phyloP scores from a whole-genome alignment of 2,329 filamentous ascomycete genomes.

The Coleophoma eucalyptorum region DNA sequence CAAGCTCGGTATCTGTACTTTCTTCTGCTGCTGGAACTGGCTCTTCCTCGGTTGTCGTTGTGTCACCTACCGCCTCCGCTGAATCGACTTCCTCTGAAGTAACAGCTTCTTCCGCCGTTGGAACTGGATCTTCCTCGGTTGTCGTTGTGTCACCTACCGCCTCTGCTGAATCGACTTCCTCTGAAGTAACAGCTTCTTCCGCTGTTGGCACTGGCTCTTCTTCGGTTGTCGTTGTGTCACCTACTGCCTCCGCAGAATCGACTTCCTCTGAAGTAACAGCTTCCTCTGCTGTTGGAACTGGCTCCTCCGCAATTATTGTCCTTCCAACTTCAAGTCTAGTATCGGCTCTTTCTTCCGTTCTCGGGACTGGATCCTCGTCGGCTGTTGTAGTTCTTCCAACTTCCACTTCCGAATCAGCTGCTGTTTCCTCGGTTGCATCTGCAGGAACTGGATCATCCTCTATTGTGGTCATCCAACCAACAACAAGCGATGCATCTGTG shows the following conservation, averaged over 20 bases:
- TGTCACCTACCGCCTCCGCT: not conserved
- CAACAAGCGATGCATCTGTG: no score
- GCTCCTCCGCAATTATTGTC: not conserved
- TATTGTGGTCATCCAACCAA: no score
- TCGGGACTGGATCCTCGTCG: no score
- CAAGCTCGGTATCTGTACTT: not conserved
- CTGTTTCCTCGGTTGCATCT: no score
- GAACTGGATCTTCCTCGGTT: not conserved
- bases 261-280: slow-evolving; percentile 2
- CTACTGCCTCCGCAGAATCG: slow-evolving; percentile 4
- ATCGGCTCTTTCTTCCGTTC: no score
- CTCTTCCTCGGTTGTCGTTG: not conserved
- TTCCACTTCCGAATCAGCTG: no score
- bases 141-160: slow-evolving; percentile 3
- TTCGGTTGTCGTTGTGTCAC: slow-evolving; percentile 7
- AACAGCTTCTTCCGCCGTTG: not conserved
- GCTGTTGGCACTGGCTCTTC: slow-evolving; percentile 8
- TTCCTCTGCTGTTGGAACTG: not conserved
- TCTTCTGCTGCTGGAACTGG: slow-evolving; percentile 1
- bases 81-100: no score
- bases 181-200: not conserved
- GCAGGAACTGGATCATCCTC: no score
- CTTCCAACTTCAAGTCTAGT: not conserved
- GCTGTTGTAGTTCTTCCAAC: no score
- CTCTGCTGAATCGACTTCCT: not conserved